Conservation (phyloP, 768 basidiomycete genomes). For the Tulasnella sp. region DNA sequence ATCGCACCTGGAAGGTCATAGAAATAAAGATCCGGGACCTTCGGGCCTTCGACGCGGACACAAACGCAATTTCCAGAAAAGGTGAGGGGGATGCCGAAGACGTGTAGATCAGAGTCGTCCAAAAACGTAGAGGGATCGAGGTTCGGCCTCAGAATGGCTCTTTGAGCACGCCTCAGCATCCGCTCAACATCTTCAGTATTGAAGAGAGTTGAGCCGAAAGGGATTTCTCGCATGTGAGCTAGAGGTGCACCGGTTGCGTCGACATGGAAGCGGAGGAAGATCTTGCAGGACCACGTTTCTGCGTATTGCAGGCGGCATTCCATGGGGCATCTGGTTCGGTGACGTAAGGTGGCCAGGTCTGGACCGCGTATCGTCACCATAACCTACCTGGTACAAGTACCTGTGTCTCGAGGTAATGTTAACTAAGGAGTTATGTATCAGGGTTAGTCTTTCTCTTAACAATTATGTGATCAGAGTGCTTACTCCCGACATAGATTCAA, state of each 20-base stretch:
- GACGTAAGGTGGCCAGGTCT: too few species aligned
- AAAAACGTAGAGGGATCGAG: conserved; percentile 21
- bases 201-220: conserved; percentile 23
- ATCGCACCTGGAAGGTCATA: conserved; percentile 56
- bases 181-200: conserved; percentile 28
- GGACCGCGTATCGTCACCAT: too few species aligned
- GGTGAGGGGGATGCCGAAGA: conserved; percentile 21
- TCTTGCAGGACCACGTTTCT: conserved; percentile 36
- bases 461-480: too few species aligned
- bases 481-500: conserved; percentile 60
- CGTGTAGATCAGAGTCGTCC: conserved; percentile 16
- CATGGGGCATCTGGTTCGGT: conserved; percentile 42
- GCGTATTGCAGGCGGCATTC: conserved; percentile 36
- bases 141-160: conserved; percentile 30
- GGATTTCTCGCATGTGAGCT: conserved; percentile 27
- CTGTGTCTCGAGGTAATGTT: conserved; percentile 63
- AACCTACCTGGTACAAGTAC: conserved; percentile 78
- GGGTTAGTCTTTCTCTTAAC: background rate
- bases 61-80: conserved; percentile 59
- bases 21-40: conserved; percentile 61
- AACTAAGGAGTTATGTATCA: conserved; percentile 47
- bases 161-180: conserved; percentile 30
- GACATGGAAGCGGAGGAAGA: conserved; percentile 37
- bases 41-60: conserved; percentile 54
- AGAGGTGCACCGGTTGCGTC: conserved; percentile 30